Percentiles rank a stretch among this genome's conserved stretches.
These are phyloP conservation scores for Yamadazyma friedrichii DNA, from an alignment of 1,139 yeast species.

Conservation along the genomic window DNA sequence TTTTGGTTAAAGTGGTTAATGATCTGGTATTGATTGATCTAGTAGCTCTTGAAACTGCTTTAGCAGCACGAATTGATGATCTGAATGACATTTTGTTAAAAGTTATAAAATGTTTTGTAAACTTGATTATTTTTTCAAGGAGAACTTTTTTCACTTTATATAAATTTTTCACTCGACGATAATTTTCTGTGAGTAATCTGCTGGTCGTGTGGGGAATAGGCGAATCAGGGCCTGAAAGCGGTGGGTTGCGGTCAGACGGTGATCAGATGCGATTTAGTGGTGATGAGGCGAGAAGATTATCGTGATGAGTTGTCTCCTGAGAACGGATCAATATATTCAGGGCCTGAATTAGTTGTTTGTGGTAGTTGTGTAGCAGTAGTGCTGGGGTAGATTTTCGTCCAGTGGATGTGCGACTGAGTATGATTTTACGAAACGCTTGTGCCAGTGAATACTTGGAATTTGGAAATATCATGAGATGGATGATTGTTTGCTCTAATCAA, in stretches of 20 bases:
- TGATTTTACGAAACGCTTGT: no score
- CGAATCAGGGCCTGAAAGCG: slow-evolving; percentile 5
- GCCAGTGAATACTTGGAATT: no score
- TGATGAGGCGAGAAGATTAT: no score
- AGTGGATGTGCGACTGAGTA: no score
- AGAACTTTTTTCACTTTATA: slow-evolving; percentile 3
- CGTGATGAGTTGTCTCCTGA: background rate
- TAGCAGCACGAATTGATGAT: slow-evolving; percentile 63
- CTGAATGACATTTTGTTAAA: slow-evolving; percentile 52
- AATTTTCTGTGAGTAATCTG: slow-evolving; percentile 3
- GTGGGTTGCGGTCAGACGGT: slow-evolving; percentile 6
- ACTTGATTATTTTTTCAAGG: background rate
- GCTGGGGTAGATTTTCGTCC: no score
- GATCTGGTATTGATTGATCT: slow-evolving; percentile 64
- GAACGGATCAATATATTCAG: background rate
- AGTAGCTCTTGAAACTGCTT: slow-evolving; percentile 53
- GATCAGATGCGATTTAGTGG: no score
- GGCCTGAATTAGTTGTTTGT: slow-evolving; percentile 4
- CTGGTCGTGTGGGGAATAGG: slow-evolving; percentile 1
- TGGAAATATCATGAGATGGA: no score
- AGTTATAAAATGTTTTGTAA: background rate
- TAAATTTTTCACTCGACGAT: slow-evolving; percentile 6
- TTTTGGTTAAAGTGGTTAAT: slow-evolving; percentile 58
- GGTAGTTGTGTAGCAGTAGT: background rate
- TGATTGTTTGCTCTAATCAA: no score